These are phyloP conservation scores for Symbiotaphrina buchneri DNA, from an alignment of 495 filamentous ascomycete genomes.

Conservation along the genomic window DNA sequence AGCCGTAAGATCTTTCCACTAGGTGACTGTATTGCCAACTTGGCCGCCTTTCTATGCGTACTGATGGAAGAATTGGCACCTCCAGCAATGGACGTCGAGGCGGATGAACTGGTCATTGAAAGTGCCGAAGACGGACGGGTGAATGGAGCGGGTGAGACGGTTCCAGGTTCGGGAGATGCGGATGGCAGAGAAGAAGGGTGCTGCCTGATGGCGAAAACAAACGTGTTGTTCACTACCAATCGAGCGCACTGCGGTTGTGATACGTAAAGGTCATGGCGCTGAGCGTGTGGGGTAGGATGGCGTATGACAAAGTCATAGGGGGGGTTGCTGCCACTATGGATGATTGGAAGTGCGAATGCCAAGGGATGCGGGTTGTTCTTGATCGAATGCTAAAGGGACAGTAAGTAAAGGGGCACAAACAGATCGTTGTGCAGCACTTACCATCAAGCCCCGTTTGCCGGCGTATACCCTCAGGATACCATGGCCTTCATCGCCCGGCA, in stretches of 20 bases:
- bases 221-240: slow-evolving; percentile 85
- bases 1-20: slow-evolving; percentile 86
- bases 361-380: slow-evolving; percentile 85
- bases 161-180: slow-evolving; percentile 27
- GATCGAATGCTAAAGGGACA: slow-evolving; percentile 40
- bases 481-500: slow-evolving; percentile 76
- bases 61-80: slow-evolving; percentile 26
- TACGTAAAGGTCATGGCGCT: slow-evolving; percentile 91
- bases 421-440: slow-evolving; percentile 5
- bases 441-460: slow-evolving; percentile 79
- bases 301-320: slow-evolving; percentile 80
- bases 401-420: neutral
- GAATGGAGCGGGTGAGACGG: slow-evolving; percentile 43
- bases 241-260: slow-evolving; percentile 78
- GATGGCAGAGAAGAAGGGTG: slow-evolving; percentile 45
- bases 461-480: slow-evolving; percentile 86
- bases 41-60: slow-evolving; percentile 64
- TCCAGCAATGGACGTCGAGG: too few relatives aligned
- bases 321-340: slow-evolving; percentile 79
- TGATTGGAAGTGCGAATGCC: slow-evolving; percentile 73
- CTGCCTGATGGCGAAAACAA: slow-evolving; percentile 88
- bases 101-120: slow-evolving; percentile 55
- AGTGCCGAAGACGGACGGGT: slow-evolving; percentile 56
- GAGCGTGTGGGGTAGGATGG: slow-evolving; percentile 90
- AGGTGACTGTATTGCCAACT: slow-evolving; percentile 84